Percentiles rank a stretch among this genome's conserved stretches.
Evolutionary conservation across 139 green algal species (phyloP).

Genomic region (Chara braunii): DNA sequence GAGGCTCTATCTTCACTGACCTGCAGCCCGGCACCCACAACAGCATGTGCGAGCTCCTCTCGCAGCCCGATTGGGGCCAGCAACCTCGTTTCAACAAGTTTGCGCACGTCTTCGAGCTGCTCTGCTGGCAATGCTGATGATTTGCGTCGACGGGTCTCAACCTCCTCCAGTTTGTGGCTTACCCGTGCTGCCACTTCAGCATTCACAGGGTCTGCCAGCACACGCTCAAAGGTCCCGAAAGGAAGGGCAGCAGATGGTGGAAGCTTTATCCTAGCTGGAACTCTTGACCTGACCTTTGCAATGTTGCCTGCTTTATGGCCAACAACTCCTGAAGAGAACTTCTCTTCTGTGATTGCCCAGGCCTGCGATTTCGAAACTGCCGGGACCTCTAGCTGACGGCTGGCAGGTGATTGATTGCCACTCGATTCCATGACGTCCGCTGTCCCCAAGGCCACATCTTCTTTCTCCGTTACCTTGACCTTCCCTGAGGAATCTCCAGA

Average conservation of each 20-base stretch:
- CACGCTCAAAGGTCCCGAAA: slow-evolving; percentile 74
- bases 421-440: no score
- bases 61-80: slow-evolving; percentile 41
- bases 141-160: no score
- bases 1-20: not conserved
- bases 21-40: slow-evolving; percentile 30
- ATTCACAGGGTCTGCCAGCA: slow-evolving; percentile 53
- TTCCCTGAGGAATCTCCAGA: not conserved
- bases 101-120: slow-evolving; percentile 43
- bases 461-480: not conserved
- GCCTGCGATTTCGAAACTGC: not conserved
- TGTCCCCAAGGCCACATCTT: no score
- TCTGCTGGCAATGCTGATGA: no score
- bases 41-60: slow-evolving; percentile 31
- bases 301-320: slow-evolving; percentile 73
- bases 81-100: slow-evolving; percentile 37
- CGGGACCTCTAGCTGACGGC: no score
- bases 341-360: not conserved
- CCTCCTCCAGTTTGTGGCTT: no score
- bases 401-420: no score
- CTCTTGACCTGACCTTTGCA: slow-evolving; percentile 45
- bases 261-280: slow-evolving; percentile 2
- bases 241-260: slow-evolving; percentile 67
- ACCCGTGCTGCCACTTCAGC: no score
- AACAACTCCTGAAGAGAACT: slow-evolving; percentile 44